Base-by-base conservation (phyloP, 106 monocot species). In the Triglochin maritima region DNA sequence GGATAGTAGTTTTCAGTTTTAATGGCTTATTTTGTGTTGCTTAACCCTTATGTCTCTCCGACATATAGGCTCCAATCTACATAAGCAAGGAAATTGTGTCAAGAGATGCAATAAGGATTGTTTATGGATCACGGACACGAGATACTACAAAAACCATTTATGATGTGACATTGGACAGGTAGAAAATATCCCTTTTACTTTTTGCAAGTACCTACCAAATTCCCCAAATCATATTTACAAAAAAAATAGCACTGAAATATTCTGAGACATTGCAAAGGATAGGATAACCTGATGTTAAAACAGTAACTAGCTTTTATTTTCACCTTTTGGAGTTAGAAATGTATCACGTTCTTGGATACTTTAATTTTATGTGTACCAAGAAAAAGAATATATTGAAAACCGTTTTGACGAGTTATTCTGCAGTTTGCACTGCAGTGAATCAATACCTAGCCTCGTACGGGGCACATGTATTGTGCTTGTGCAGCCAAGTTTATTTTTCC, bases 161-260 rank as follows among this genome's bases (percentile, higher is more conserved):
- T 71, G 87, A 87, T 65, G 87, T 83, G 2, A 67, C 66, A 9
- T 66, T 87, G 67, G 87, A 87, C 73, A 87, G 87, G 83, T 87
- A 82, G 12, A 16, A 17, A 17, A 50, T 56, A 7, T 7, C 5
- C 5, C n/a, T 17, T 64, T 5, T 12, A 44, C 48, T 64, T 9
- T 44, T 29, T 29, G 29, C 29, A 29, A 29, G 29, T 29, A 29
- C 29, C 29, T 29, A 0, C 29, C 29, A 29, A 29, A 29, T 29
- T 29, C 29, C 29, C 29, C 29, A 29, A 29, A 29, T 29, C 29
- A 29, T 29, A 29, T 29, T 29, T 29, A 29, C 29, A 29, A 29
- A 29, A 29, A 1, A 29, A 1, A n/a, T n/a, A n/a, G 29, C 29
- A 29, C 29, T 29, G 29, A 29, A 29, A 29, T 29, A 29, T 29